Evolutionary conservation across 805 yeast genomes (phyloP).

Genomic region (Dipodascus albidus): DNA sequence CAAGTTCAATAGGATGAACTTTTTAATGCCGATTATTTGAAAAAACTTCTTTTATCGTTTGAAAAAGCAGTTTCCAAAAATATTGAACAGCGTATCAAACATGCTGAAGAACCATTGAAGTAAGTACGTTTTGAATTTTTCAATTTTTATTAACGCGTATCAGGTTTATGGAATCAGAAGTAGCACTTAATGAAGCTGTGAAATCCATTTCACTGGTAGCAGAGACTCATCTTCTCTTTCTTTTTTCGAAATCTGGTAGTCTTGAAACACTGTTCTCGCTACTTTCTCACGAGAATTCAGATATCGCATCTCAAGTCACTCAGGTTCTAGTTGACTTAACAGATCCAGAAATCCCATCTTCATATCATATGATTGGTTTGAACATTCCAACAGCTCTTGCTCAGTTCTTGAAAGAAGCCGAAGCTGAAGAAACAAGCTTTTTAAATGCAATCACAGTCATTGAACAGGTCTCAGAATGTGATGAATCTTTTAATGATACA

Average conservation of each 20-base stretch:
- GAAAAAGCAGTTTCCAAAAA: constrained; percentile 18
- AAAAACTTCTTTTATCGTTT: constrained; percentile 16
- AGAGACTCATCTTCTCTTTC: constrained; percentile 5
- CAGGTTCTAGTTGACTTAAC: constrained; percentile 8
- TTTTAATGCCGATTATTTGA: constrained; percentile 3
- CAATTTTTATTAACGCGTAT: background rate
- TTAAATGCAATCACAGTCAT: background rate
- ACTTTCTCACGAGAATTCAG: constrained; percentile 14
- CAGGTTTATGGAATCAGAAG: constrained; percentile 17
- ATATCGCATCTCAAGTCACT: constrained; percentile 8
- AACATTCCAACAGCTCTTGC: background rate
- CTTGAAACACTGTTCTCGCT: constrained; percentile 8
- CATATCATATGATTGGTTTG: background rate
- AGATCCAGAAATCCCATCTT: constrained; percentile 3
- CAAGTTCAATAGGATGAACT: constrained; percentile 2
- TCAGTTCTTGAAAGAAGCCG: background rate
- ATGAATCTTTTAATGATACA: background rate
- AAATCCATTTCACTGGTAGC: constrained; percentile 10
- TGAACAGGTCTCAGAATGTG: background rate
- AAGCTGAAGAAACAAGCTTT: background rate
- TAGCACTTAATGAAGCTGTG: constrained; percentile 11
- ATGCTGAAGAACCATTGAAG: constrained; percentile 15
- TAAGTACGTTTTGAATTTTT: background rate
- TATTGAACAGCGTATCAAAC: constrained; percentile 11
- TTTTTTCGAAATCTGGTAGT: constrained; percentile 7